These are phyloP conservation scores for Cyclotella cryptica DNA, from an alignment of 108 stramenopile species.

Conservation along the genomic window DNA sequence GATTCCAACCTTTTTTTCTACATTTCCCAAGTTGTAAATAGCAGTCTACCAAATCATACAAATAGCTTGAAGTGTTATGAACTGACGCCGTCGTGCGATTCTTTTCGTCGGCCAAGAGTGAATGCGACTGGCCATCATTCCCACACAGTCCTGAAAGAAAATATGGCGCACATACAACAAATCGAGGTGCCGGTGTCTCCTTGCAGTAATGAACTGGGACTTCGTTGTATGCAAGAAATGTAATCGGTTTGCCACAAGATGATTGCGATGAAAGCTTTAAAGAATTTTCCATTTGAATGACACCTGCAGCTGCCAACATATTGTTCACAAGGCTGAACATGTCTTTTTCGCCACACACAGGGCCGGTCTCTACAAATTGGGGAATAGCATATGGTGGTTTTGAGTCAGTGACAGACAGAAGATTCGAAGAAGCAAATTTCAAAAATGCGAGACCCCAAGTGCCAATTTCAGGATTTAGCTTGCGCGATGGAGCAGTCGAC, in stretches of 20 bases:
- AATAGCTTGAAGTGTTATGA: conserved; percentile 37
- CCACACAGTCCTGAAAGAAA: conserved; percentile 29
- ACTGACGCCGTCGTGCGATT: conserved; percentile 15
- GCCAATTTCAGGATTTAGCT: conserved; percentile 40
- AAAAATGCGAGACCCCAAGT: conserved; percentile 47
- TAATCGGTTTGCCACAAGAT: not conserved
- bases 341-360: conserved; percentile 43
- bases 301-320: conserved; percentile 48
- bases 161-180: conserved; percentile 44
- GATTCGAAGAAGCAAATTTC: conserved; percentile 34
- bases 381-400: conserved; percentile 6
- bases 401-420: not conserved
- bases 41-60: conserved; percentile 41
- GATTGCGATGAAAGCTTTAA: conserved; percentile 26
- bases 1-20: conserved; percentile 43
- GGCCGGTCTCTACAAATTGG: conserved; percentile 25
- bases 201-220: conserved; percentile 17
- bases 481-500: conserved; percentile 20
- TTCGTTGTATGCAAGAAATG: conserved; percentile 44
- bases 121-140: not conserved
- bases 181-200: conserved; percentile 11
- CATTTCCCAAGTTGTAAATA: conserved; percentile 46
- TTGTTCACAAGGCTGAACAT: conserved; percentile 51
- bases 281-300: conserved; percentile 47
- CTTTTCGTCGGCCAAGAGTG: not conserved